phyloP scores from a whole-genome alignment of 495 filamentous ascomycete genomes.

The Astrothelium macrocarpum region DNA sequence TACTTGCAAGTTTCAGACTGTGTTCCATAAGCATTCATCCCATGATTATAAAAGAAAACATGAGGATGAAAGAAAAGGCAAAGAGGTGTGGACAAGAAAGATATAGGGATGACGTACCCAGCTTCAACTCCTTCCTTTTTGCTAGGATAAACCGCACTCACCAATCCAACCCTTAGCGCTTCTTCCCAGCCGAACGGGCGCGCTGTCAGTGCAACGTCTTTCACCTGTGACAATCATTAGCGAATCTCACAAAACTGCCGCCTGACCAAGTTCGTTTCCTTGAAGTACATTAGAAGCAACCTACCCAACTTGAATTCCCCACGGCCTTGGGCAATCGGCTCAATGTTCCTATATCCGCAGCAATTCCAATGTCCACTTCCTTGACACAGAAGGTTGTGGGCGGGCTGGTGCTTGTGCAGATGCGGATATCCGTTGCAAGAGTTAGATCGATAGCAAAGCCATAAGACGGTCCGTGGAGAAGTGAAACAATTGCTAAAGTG shows the following conservation, averaged over 20 bases:
- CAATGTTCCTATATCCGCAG: constrained; percentile 87
- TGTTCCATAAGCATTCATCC: constrained; percentile 25
- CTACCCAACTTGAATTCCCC: constrained; percentile 56
- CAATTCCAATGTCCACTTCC: constrained; percentile 91
- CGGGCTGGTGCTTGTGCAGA: constrained; percentile 43
- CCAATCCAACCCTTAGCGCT: constrained; percentile 72
- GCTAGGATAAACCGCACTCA: constrained; percentile 56
- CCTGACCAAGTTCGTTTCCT: background rate
- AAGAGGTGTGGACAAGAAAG: background rate
- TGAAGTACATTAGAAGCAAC: background rate
- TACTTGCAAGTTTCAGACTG: constrained; percentile 54
- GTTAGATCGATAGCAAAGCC: constrained; percentile 82
- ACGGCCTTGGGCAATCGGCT: constrained; percentile 78
- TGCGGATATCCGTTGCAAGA: constrained; percentile 67
- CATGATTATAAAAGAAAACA: background rate
- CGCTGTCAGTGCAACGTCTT: constrained; percentile 76
- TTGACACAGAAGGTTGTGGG: constrained; percentile 69
- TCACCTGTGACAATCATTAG: constrained; percentile 39
- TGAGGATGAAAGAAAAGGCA: background rate
- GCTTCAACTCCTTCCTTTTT: constrained; percentile 20
- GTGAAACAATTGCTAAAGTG: constrained; percentile 57
- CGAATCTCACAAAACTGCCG: background rate
- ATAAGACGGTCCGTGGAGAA: constrained; percentile 70
- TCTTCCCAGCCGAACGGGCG: constrained; percentile 70
- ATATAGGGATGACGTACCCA: background rate